phyloP scores from a whole-genome alignment of 805 yeast species.

The Schwanniomyces sp. region DNA sequence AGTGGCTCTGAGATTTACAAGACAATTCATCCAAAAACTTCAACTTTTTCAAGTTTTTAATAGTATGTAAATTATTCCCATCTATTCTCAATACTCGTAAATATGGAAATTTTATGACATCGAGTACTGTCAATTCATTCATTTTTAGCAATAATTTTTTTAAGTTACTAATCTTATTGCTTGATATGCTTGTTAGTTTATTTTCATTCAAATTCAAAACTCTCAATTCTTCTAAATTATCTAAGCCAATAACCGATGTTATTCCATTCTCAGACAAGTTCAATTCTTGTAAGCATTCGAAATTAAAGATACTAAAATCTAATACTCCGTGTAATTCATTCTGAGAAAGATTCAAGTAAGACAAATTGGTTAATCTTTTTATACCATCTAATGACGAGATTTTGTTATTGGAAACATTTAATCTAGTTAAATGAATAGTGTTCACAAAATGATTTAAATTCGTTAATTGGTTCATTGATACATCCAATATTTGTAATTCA shows the following conservation, averaged over 20 bases:
- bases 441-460: conserved; percentile 34
- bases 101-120: conserved; percentile 32
- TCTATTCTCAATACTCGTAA: conserved; percentile 47
- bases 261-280: conserved; percentile 45
- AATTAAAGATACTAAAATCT: conserved; percentile 30
- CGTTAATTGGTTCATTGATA: conserved; percentile 36
- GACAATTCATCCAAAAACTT: conserved; percentile 43
- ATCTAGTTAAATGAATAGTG: conserved; percentile 43
- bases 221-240: conserved; percentile 31
- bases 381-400: conserved; percentile 38
- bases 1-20: conserved; percentile 33
- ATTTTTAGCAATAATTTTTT: conserved; percentile 39
- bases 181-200: conserved; percentile 18
- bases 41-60: conserved; percentile 26
- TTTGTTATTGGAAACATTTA: conserved; percentile 37
- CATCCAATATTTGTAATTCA: conserved; percentile 43
- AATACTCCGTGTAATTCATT: conserved; percentile 41
- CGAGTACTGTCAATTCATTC: conserved; percentile 33
- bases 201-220: conserved; percentile 46
- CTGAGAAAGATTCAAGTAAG: conserved; percentile 38
- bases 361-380: conserved; percentile 36
- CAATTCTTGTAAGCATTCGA: conserved; percentile 45
- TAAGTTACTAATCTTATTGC: conserved; percentile 22
- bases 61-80: conserved; percentile 32
- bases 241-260: conserved; percentile 31